Evolutionary conservation across 2,329 filamentous ascomycete species (phyloP), one percentile per base, ranked within the genome.

Genomic region (Apiospora aurea): DNA sequence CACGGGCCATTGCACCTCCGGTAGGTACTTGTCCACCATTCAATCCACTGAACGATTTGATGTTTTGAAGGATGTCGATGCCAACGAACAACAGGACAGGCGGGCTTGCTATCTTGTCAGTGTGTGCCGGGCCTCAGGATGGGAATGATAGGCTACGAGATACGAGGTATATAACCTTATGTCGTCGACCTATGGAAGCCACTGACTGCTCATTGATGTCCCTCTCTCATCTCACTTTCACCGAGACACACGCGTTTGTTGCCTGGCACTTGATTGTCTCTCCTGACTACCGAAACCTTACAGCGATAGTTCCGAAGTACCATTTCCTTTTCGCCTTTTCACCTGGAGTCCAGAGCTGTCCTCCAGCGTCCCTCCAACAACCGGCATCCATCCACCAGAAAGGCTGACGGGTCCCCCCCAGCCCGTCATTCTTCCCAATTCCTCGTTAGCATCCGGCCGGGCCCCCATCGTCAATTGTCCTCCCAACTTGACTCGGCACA

Each of bases 371-470:
- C 57, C 57, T 64, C 57, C 57, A 64, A 64, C 57, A 41, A 64
- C 57, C 57, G 57, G 41, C 10, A 64, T 34, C 57, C 57, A 34
- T 41, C 57, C 57, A 64, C 57, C 57, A 64, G 57, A 64, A 64
- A 64, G 57, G 29, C 34, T 64, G 34, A 64, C 34, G 11, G 26
- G 34, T 41, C 57, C 53, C 53, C 53, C 57, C 57, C 49, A 24
- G 34, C 41, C 57, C 57, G 34, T 64, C 34, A 64, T 64, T 41
- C 34, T 41, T 64, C 57, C 34, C 57, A 38, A 64, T 64, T 64
- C 29, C 57, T 64, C 57, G 34, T 64, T 64, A 41, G 57, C 57
- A 64, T n/a, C 57, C 57, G 57, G 57, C 34, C 57, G 57, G 57
- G 8, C 2, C 57, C 34, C 21, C 57, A 64, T 64, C 57, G 57